Conservation (phyloP, 805 yeast genomes). For the Wilhelminamyces savonicus region DNA sequence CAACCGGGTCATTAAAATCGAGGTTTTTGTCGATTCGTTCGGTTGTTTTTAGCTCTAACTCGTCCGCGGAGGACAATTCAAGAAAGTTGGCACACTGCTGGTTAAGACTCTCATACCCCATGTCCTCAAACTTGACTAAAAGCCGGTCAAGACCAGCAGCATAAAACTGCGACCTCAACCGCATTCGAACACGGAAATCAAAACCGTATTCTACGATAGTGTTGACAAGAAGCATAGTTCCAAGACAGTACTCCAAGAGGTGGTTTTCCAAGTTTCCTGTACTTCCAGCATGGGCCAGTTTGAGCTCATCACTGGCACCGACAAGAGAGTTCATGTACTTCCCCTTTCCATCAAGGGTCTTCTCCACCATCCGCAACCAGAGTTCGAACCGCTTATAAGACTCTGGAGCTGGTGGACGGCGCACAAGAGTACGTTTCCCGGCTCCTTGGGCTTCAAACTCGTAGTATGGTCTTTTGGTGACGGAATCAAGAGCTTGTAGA, state of each 20-base stretch:
- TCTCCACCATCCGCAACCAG: constrained; percentile 64
- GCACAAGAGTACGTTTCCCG: constrained; percentile 16
- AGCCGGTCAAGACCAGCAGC: constrained; percentile 19
- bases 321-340: constrained; percentile 79
- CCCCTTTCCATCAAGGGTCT: constrained; percentile 78
- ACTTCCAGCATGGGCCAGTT: constrained; percentile 22
- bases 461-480: constrained; percentile 32
- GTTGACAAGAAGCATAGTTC: constrained; percentile 65
- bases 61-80: constrained; percentile 52
- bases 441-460: constrained; percentile 29
- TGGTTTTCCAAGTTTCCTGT: constrained; percentile 47
- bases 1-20: constrained; percentile 67
- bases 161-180: constrained; percentile 45
- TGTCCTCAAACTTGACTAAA: constrained; percentile 14
- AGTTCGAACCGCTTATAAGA: constrained; percentile 51
- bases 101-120: constrained; percentile 52
- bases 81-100: constrained; percentile 61
- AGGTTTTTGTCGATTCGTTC: constrained; percentile 35
- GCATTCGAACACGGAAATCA: constrained; percentile 43
- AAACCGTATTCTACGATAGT: constrained; percentile 48
- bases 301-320: constrained; percentile 84
- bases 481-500: constrained; percentile 43
- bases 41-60: constrained; percentile 33
- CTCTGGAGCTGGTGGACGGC: constrained; percentile 31
- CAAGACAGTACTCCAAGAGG: constrained; percentile 62